Percentiles rank a stretch among this genome's conserved stretches.
Evolutionary conservation across 2,329 filamentous ascomycete genomes (phyloP).

Genomic region (Diaporthe vexans): DNA sequence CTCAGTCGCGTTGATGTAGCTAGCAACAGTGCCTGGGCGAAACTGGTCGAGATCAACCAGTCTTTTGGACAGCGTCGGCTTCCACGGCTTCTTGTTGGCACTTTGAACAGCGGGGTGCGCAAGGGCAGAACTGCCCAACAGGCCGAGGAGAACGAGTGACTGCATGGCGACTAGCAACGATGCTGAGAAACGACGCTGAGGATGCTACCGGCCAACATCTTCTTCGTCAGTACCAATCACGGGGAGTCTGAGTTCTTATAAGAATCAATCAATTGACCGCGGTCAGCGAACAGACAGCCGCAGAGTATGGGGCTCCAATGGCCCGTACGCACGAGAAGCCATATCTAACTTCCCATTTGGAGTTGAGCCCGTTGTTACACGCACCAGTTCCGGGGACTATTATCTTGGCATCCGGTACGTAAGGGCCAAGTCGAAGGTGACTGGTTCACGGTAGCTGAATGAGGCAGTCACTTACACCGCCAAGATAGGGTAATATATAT

Average conservation of each 20-base stretch:
- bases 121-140: constrained; percentile 36
- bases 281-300: background rate
- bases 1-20: constrained; percentile 50
- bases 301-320: constrained; percentile 11
- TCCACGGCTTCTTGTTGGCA: constrained; percentile 26
- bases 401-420: constrained; percentile 22
- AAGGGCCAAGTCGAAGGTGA: constrained; percentile 5
- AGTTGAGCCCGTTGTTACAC: constrained; percentile 19
- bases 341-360: constrained; percentile 33
- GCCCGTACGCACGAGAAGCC: background rate
- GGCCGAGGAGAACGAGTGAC: constrained; percentile 30
- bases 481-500: constrained; percentile 27
- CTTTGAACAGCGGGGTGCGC: constrained; percentile 25
- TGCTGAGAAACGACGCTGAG: background rate
- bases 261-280: background rate
- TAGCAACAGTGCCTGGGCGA: constrained; percentile 48
- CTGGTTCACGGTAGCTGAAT: constrained; percentile 29
- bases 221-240: background rate
- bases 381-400: constrained; percentile 25
- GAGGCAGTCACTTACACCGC: constrained; percentile 30
- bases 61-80: constrained; percentile 41
- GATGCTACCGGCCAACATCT: constrained; percentile 6
- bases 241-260: constrained; percentile 12
- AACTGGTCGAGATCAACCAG: constrained; percentile 52
- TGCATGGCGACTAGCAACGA: constrained; percentile 31